Percentiles rank a stretch among this genome's conserved stretches.
Conservation (phyloP, 1,284 basidiomycete species). For the Trichosporon coremiiforme region DNA sequence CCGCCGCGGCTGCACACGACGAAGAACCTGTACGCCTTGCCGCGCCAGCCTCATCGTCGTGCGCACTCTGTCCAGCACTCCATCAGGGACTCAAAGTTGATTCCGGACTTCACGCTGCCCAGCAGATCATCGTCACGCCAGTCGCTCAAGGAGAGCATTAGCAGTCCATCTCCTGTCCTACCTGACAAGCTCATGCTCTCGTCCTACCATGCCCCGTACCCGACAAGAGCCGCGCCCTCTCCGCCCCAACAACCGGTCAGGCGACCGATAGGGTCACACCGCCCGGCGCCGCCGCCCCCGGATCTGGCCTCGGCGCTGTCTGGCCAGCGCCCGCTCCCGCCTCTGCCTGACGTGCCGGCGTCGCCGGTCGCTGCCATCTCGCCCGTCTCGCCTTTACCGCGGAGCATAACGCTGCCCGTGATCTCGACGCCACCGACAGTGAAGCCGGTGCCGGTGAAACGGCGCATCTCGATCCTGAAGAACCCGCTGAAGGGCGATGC, state of each 20-base stretch:
- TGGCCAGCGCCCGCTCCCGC: background rate
- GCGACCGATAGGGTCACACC: background rate
- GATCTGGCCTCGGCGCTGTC: background rate
- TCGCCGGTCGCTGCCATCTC: background rate
- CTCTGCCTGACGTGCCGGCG: background rate
- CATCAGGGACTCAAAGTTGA: background rate
- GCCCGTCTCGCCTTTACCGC: background rate
- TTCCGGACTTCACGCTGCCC: slow-evolving; percentile 7
- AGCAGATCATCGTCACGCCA: slow-evolving; percentile 2
- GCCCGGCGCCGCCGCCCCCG: background rate
- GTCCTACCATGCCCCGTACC: slow-evolving; percentile 5
- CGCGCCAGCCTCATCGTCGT: slow-evolving; percentile 9
- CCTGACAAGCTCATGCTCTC: slow-evolving; percentile 10
- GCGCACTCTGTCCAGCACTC: slow-evolving; percentile 11
- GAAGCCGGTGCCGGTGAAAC: background rate
- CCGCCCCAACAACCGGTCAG: background rate
- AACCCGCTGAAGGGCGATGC: background rate
- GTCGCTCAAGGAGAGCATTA: slow-evolving; percentile 12
- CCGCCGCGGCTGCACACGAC: slow-evolving; percentile 8
- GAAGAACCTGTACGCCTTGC: background rate
- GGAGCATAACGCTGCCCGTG: background rate
- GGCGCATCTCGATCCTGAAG: background rate
- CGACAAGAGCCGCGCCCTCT: background rate
- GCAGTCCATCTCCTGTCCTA: background rate
- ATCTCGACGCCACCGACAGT: background rate